Evolutionary conservation across 2,329 filamentous ascomycete species (phyloP).

Genomic region (Kalmusia sp.): DNA sequence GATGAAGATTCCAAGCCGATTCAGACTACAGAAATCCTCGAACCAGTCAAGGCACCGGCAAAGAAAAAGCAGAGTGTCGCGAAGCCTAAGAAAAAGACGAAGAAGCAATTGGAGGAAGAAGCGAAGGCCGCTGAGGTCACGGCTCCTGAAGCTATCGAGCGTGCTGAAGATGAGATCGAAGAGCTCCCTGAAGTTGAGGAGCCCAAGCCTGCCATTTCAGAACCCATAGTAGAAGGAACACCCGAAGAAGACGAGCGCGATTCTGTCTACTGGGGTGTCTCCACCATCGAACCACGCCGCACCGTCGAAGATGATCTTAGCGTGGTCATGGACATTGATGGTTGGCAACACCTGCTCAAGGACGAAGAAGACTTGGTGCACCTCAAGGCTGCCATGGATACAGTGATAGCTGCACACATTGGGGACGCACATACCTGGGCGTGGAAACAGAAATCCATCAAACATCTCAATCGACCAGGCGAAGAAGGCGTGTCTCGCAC

Average conservation of each 20-base stretch:
- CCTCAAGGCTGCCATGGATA: constrained; percentile 60
- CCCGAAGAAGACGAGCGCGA: constrained; percentile 49
- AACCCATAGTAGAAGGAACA: constrained; percentile 36
- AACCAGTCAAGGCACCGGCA: constrained; percentile 26
- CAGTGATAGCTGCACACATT: constrained; percentile 56
- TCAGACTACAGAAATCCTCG: constrained; percentile 44
- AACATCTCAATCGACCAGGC: constrained; percentile 68
- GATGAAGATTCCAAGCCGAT: constrained; percentile 52
- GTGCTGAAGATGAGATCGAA: constrained; percentile 43
- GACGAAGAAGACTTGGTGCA: constrained; percentile 71
- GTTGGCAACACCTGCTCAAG: constrained; percentile 72
- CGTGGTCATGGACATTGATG: constrained; percentile 72
- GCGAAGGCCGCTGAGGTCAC: constrained; percentile 45
- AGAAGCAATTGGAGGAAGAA: constrained; percentile 74
- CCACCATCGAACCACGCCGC: constrained; percentile 64
- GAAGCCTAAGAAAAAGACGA: constrained; percentile 76
- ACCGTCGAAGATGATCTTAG: constrained; percentile 71
- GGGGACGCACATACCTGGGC: constrained; percentile 69
- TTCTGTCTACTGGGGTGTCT: constrained; percentile 67
- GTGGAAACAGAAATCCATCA: constrained; percentile 76
- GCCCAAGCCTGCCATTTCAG: constrained; percentile 31
- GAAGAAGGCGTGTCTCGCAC: constrained; percentile 60
- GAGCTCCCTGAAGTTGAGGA: constrained; percentile 29
- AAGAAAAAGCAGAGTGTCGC: constrained; percentile 50
- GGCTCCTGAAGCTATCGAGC: constrained; percentile 53